Evolutionary conservation across 805 yeast genomes (phyloP).

Genomic region (Yamadazyma nakazawae): DNA sequence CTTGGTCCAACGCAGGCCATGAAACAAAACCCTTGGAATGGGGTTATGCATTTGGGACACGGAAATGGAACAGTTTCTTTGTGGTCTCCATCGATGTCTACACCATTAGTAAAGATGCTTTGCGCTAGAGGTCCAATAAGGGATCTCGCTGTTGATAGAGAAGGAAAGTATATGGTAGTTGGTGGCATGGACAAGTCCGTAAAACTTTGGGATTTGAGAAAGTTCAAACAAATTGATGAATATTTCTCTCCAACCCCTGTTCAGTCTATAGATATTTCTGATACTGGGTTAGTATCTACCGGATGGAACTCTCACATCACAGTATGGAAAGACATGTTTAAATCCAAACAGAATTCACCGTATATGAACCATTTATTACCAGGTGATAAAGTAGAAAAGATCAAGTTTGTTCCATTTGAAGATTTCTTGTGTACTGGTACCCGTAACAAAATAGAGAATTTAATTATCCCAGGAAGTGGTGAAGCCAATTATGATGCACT

Average conservation of each 20-base stretch:
- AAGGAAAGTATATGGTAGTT: conserved; percentile 91
- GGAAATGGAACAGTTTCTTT: conserved; percentile 87
- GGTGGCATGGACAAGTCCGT: conserved; percentile 82
- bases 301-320: conserved; percentile 96
- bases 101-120: conserved; percentile 80
- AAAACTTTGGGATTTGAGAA: conserved; percentile 92
- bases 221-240: conserved; percentile 69
- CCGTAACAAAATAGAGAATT: conserved; percentile 69
- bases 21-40: conserved; percentile 94
- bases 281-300: conserved; percentile 81
- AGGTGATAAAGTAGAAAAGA: conserved; percentile 65
- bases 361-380: conserved; percentile 89
- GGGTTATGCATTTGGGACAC: conserved; percentile 90
- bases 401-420: conserved; percentile 87
- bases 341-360: conserved; percentile 70
- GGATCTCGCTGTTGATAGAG: conserved; percentile 81
- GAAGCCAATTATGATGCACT: conserved; percentile 96
- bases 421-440: conserved; percentile 94
- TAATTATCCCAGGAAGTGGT: conserved; percentile 94
- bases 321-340: conserved; percentile 85
- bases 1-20: conserved; percentile 86
- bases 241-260: conserved; percentile 84
- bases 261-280: conserved; percentile 72
- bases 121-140: conserved; percentile 85
- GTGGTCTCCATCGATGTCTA: conserved; percentile 88